Percentiles rank a stretch among this genome's conserved stretches.
Conservation (phyloP, 768 basidiomycete species). For the Hericium alpestre region DNA sequence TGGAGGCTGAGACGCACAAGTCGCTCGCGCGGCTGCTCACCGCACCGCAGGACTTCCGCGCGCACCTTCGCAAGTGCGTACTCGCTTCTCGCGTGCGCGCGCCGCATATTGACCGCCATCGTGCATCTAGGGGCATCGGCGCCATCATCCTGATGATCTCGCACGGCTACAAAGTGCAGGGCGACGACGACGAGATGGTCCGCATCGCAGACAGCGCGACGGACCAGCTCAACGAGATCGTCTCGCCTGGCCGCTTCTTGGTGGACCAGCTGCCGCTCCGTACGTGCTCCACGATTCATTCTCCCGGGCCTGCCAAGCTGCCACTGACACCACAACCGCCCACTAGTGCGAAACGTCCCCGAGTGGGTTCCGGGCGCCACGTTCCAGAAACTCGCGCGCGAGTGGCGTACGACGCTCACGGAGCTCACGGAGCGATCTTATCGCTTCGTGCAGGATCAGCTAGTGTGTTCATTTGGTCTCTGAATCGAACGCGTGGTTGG, state of each 20-base stretch:
- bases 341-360: conserved; percentile 12
- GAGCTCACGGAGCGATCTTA: conserved; percentile 11
- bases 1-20: conserved; percentile 11
- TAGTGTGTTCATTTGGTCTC: not conserved
- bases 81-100: not conserved
- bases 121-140: conserved; percentile 8
- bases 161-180: conserved; percentile 12
- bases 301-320: not conserved
- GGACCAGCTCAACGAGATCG: conserved; percentile 8
- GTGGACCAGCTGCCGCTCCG: conserved; percentile 16
- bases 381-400: conserved; percentile 14
- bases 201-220: conserved; percentile 15
- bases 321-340: not conserved
- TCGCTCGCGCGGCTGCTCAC: conserved; percentile 9
- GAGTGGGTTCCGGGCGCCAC: conserved; percentile 18
- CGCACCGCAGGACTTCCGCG: conserved; percentile 9
- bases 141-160: conserved; percentile 13
- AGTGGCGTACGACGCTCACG: conserved; percentile 11
- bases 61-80: conserved; percentile 14
- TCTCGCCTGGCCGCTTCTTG: conserved; percentile 7
- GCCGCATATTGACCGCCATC: not conserved
- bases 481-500: too few relatives aligned
- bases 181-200: conserved; percentile 12
- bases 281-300: not conserved
- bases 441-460: conserved; percentile 10